A percentile compares a stretch with the other conserved stretches of the same genome.
Evolutionary conservation across 2,329 filamentous ascomycete genomes (phyloP).

Genomic region (Beauveria asiatica): DNA sequence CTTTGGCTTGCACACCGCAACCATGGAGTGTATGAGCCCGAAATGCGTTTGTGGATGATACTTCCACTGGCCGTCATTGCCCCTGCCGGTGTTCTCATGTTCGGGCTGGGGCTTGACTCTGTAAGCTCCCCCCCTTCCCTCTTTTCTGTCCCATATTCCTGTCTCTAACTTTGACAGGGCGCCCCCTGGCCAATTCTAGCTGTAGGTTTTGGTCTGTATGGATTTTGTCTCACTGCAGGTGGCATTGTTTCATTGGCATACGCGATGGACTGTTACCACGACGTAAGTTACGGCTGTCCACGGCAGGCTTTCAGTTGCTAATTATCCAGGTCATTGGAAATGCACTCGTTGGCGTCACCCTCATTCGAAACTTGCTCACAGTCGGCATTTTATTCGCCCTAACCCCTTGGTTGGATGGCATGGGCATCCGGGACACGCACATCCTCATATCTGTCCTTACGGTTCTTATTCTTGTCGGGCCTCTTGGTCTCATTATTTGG

Average conservation of each 20-base stretch:
- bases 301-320: not conserved
- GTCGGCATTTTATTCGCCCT: conserved; percentile 17
- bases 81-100: conserved; percentile 27
- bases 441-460: conserved; percentile 11
- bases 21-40: conserved; percentile 32
- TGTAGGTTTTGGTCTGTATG: conserved; percentile 27
- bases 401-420: conserved; percentile 17
- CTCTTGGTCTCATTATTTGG: conserved; percentile 11
- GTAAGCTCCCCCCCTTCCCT: conserved; percentile 16
- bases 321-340: conserved; percentile 18
- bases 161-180: conserved; percentile 16
- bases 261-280: conserved; percentile 27
- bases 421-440: conserved; percentile 15
- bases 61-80: conserved; percentile 20
- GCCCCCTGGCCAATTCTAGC: conserved; percentile 31
- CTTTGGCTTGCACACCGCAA: conserved; percentile 27
- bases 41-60: conserved; percentile 30
- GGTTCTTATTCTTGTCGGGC: conserved; percentile 9
- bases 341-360: conserved; percentile 17
- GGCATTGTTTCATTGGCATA: conserved; percentile 26
- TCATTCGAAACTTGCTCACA: conserved; percentile 18
- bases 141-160: not conserved
- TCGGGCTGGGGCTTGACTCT: conserved; percentile 24
- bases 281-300: conserved; percentile 18
- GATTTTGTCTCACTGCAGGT: conserved; percentile 27